These are phyloP conservation scores for Lipomyces orientalis DNA, from an alignment of 805 yeast species.

Conservation along the genomic window DNA sequence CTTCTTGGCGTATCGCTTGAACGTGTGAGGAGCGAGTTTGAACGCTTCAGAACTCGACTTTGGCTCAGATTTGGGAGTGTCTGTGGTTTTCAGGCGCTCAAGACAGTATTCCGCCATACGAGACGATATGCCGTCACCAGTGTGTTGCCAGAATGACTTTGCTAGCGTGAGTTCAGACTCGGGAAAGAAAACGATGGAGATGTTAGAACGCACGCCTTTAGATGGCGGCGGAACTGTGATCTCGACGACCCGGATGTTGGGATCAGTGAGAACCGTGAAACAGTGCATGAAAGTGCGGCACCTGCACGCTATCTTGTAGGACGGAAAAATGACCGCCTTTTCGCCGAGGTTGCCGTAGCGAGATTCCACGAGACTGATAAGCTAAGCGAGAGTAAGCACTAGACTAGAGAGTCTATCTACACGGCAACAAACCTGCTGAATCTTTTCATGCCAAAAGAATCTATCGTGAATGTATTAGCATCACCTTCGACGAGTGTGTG, in stretches of 20 bases:
- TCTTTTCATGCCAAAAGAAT: constrained; percentile 48
- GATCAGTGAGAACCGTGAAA: constrained; percentile 37
- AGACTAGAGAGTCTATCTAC: background rate
- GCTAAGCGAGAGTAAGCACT: background rate
- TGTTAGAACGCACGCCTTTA: constrained; percentile 56
- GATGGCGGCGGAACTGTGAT: constrained; percentile 41
- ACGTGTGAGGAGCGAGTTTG: constrained; percentile 23
- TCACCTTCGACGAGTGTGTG: background rate
- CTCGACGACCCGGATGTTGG: constrained; percentile 50
- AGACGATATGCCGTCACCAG: constrained; percentile 96
- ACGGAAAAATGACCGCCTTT: constrained; percentile 73
- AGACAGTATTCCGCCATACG: constrained; percentile 84
- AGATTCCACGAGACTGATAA: constrained; percentile 51
- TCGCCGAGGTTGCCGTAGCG: constrained; percentile 85
- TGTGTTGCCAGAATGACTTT: constrained; percentile 93
- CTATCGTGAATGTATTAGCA: constrained; percentile 70
- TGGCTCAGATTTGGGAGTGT: constrained; percentile 17
- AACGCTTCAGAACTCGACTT: constrained; percentile 19
- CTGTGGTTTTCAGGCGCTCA: constrained; percentile 44
- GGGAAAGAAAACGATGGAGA: constrained; percentile 80
- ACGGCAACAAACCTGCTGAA: constrained; percentile 43
- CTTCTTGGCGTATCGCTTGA: constrained; percentile 33
- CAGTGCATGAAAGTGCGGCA: constrained; percentile 76
- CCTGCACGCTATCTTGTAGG: constrained; percentile 77
- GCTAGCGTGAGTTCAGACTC: constrained; percentile 63